phyloP scores from a whole-genome alignment of 2,329 filamentous ascomycete species.

The Fusarium sublunatum region DNA sequence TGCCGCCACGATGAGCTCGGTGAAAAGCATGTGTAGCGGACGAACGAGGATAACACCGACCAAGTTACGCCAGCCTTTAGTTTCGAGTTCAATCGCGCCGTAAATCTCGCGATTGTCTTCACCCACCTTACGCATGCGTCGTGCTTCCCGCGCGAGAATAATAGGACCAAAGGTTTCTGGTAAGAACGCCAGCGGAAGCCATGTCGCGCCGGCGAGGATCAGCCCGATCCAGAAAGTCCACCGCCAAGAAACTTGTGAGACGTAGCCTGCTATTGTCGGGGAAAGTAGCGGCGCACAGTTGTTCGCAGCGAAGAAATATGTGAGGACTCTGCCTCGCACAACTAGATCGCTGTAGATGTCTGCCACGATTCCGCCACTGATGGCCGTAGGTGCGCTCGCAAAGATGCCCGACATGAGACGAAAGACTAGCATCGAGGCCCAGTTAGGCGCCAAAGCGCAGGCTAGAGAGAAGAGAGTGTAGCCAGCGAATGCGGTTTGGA shows the following conservation, averaged over 20 bases:
- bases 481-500: constrained; percentile 62
- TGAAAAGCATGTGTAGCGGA: constrained; percentile 23
- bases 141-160: constrained; percentile 13
- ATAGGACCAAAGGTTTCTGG: constrained; percentile 37
- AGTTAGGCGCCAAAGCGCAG: constrained; percentile 56
- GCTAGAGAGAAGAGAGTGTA: constrained; percentile 55
- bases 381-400: constrained; percentile 55
- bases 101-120: neutral
- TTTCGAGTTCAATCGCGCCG: neutral
- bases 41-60: constrained; percentile 19
- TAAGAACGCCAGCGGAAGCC: constrained; percentile 37
- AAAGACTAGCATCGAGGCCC: constrained; percentile 56
- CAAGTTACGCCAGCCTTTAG: constrained; percentile 9
- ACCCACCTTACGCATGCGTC: neutral
- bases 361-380: constrained; percentile 58
- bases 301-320: constrained; percentile 53
- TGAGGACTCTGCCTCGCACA: constrained; percentile 49
- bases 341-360: constrained; percentile 56
- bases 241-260: constrained; percentile 55
- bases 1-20: constrained; percentile 29
- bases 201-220: constrained; percentile 46
- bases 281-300: constrained; percentile 55
- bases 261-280: constrained; percentile 58
- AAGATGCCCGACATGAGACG: constrained; percentile 55
- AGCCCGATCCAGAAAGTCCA: constrained; percentile 56